These are phyloP conservation scores for Thraustochytrium striatum DNA, from an alignment of 352 stramenopile species.

Conservation along the genomic window DNA sequence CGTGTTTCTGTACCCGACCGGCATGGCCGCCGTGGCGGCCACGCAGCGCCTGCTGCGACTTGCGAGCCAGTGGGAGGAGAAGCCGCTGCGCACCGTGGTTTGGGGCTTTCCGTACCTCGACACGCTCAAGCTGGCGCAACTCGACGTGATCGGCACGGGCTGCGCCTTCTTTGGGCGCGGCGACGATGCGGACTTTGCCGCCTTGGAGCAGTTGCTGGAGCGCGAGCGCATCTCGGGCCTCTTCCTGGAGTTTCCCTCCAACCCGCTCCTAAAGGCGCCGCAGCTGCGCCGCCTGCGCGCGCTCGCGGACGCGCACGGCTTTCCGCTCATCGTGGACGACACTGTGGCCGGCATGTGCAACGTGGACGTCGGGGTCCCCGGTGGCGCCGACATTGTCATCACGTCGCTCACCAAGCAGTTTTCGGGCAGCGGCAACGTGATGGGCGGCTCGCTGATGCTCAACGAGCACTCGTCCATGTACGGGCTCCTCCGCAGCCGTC, in stretches of 20 bases:
- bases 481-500: slow-evolving; percentile 57
- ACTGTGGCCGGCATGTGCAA: slow-evolving; percentile 79
- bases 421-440: slow-evolving; percentile 78
- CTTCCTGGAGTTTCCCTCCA: slow-evolving; percentile 86
- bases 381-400: slow-evolving; percentile 74
- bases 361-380: slow-evolving; percentile 66
- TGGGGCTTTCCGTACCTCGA: slow-evolving; percentile 89
- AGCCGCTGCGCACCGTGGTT: slow-evolving; percentile 62
- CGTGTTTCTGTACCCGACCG: slow-evolving; percentile 73
- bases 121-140: slow-evolving; percentile 82
- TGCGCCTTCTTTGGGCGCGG: slow-evolving; percentile 81
- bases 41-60: slow-evolving; percentile 41
- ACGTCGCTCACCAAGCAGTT: slow-evolving; percentile 89
- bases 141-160: slow-evolving; percentile 69
- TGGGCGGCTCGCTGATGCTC: slow-evolving; percentile 79
- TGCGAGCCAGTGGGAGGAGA: slow-evolving; percentile 29
- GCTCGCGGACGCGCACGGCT: slow-evolving; percentile 75
- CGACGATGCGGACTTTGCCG: slow-evolving; percentile 60
- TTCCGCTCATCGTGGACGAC: slow-evolving; percentile 79
- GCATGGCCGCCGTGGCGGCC: slow-evolving; percentile 66
- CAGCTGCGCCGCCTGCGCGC: slow-evolving; percentile 72
- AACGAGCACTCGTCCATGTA: slow-evolving; percentile 66
- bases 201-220: slow-evolving; percentile 63
- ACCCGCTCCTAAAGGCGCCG: slow-evolving; percentile 77
- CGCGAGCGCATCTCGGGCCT: slow-evolving; percentile 72